These are phyloP conservation scores for Chalara sp. DNA, from an alignment of 2,329 filamentous ascomycete species.

Conservation along the genomic window DNA sequence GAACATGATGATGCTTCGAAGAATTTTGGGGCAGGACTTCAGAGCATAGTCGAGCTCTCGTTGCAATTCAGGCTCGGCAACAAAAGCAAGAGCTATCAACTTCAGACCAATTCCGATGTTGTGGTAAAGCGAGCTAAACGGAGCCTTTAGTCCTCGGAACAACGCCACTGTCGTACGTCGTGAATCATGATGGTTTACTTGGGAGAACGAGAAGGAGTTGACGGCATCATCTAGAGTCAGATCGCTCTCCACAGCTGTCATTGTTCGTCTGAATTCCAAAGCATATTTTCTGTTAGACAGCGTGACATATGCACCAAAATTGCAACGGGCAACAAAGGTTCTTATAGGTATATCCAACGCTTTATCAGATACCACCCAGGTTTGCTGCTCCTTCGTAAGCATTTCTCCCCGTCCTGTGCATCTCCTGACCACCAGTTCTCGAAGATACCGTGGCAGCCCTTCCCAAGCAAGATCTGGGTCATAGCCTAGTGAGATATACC, in stretches of 20 bases:
- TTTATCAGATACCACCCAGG: conserved; percentile 15
- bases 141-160: not conserved
- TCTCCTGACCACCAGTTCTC: conserved; percentile 4
- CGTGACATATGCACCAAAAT: conserved; percentile 40
- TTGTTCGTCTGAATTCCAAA: not conserved
- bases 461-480: conserved; percentile 19
- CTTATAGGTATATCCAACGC: conserved; percentile 23
- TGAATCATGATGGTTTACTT: not conserved
- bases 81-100: conserved; percentile 34
- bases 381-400: conserved; percentile 30
- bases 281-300: conserved; percentile 16
- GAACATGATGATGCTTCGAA: conserved; percentile 30
- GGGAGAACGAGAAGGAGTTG: not conserved
- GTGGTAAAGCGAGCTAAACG: not conserved
- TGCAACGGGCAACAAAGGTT: conserved; percentile 39
- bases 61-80: conserved; percentile 38
- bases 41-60: conserved; percentile 32
- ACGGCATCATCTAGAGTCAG: conserved; percentile 1
- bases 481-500: conserved; percentile 12
- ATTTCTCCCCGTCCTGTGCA: conserved; percentile 27
- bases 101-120: conserved; percentile 28
- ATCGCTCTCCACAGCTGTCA: not conserved
- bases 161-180: not conserved
- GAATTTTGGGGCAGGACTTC: not conserved
- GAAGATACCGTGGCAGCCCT: conserved; percentile 7